Evolutionary conservation across 495 filamentous ascomycete genomes (phyloP), one percentile per base, ranked within the genome.

Genomic region (Pyronema omphalodes): DNA sequence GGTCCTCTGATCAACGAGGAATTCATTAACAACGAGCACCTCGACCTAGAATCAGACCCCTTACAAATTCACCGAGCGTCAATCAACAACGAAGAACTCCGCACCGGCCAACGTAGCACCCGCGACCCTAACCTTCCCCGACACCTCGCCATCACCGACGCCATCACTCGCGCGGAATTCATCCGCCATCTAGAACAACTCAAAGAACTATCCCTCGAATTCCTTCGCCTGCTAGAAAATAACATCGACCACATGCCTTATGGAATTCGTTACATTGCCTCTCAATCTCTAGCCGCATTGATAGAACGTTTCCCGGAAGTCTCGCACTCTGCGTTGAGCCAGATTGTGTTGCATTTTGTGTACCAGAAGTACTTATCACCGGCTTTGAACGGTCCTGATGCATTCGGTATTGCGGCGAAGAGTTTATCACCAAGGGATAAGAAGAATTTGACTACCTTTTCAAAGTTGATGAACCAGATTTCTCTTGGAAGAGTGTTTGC

Each of bases 31-130:
- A 93, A 94, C 57, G 81, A 84, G 6, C 81, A 82, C 7, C 72
- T 96, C 50, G 88, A 96, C 60, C 74, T 99, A 12, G 91, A 99
- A 67, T 94, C 89, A 62, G 91, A 99, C 64, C 91, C 91, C 0
- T 83, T 96, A 73, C 89, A 95, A 60, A 99, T 99, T 49, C 95
- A 99, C 69, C 78, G 86, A 19, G 88, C 87, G 9, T 78, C 82
- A 9, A 88, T 96, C 68, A 94, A 93, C 66, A 91, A 96, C 60
- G 91, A 99, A 67, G 88, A 99, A 66, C 78, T 99, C 37, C 81
- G 83, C 6, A 96, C 91, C 0, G 91, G 91, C 19, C 81, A 78
- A 59, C 76, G 84, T 37, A 94, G 87, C 66, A 75, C 73, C 37
- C 76, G 89, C 48, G 79, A 75, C 19, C 79, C 84, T 7, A 83